Evolutionary conservation across 306 rosid genomes (phyloP).

Genomic region (Prosopis cineraria): DNA sequence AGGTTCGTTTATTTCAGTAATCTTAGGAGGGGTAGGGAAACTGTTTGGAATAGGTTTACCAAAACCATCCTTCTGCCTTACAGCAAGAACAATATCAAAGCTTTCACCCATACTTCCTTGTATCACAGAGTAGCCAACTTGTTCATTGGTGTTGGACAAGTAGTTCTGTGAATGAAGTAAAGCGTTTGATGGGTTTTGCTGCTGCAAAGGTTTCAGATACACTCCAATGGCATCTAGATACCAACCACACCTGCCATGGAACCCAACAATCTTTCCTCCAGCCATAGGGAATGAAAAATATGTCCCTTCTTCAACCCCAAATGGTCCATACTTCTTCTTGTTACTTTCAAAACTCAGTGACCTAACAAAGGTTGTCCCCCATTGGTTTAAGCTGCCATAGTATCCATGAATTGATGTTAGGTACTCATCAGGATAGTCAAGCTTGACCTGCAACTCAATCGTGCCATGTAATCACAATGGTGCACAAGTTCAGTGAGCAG

Average conservation of each 20-base stretch:
- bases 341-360: slow-evolving; percentile 67
- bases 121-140: slow-evolving; percentile 62
- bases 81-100: slow-evolving; percentile 75
- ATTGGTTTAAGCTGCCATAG: slow-evolving; percentile 54
- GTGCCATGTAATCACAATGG: slow-evolving; percentile 19
- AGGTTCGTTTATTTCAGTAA: slow-evolving; percentile 40
- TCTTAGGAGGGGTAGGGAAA: slow-evolving; percentile 29
- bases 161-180: slow-evolving; percentile 43
- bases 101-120: slow-evolving; percentile 71
- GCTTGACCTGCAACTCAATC: slow-evolving; percentile 54
- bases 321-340: slow-evolving; percentile 64
- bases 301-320: slow-evolving; percentile 63
- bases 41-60: slow-evolving; percentile 44
- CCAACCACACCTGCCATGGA: slow-evolving; percentile 81
- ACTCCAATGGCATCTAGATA: slow-evolving; percentile 85
- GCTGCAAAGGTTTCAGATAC: slow-evolving; percentile 53
- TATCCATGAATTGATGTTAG: slow-evolving; percentile 65
- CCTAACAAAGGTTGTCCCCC: slow-evolving; percentile 49
- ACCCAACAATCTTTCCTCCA: slow-evolving; percentile 82
- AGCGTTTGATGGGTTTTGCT: slow-evolving; percentile 45
- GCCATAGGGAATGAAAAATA: slow-evolving; percentile 57
- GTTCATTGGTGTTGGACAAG: slow-evolving; percentile 41
- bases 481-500: slow-evolving; percentile 3
- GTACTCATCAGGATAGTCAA: slow-evolving; percentile 67
- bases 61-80: slow-evolving; percentile 67